Base-by-base conservation (phyloP, 2,329 filamentous ascomycete genomes). In the Arthrobotrys musiformis region DNA sequence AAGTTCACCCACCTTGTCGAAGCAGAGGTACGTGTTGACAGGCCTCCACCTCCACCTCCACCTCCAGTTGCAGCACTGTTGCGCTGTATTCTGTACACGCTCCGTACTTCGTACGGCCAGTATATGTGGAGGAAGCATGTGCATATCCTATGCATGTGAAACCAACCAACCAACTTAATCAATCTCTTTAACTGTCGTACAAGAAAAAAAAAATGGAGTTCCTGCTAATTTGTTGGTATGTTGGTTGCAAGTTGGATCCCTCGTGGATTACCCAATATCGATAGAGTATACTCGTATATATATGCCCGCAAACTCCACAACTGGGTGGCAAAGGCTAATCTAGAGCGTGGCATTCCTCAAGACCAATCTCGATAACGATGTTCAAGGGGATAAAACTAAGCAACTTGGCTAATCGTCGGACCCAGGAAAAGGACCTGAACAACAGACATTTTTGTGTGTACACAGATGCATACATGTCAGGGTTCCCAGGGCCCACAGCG, bases 81-180 rank as follows among this genome's bases (percentile, higher is more conserved):
- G 26, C n/a, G 50, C 50, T 56, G 28, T 28, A 54, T 28, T 15
- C 2, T 24, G 19, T 30, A 48, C n/a, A n/a, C n/a, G n/a, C n/a
- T n/a, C 44, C 13, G 22, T 19, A 9, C 30, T 33, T 9, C 30
- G 50, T 26, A 56, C 30, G 22, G 44, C 33, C 62, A 26, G 58
- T n/a, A n/a, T n/a, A n/a, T n/a, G n/a, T n/a, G n/a, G 30, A 33
- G n/a, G 40, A 48, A 33, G 24, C 19, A 3, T 48, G 17, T 54
- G 63, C 63, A 62, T 58, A 33, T 33, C 19, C 5, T 48, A 24
- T 54, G 63, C 63, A 62, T 26, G 62, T 66, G 62, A 48, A 62
- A 68, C 61, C 54, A 62, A 48, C 69, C 62, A 68, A 74, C 60
- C 33, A 64, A 73, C 56, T 22, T 26, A 22, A 48, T 13, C 17